Conservation (phyloP, 208 protist species). For the Wallacemonas rigidus region DNA sequence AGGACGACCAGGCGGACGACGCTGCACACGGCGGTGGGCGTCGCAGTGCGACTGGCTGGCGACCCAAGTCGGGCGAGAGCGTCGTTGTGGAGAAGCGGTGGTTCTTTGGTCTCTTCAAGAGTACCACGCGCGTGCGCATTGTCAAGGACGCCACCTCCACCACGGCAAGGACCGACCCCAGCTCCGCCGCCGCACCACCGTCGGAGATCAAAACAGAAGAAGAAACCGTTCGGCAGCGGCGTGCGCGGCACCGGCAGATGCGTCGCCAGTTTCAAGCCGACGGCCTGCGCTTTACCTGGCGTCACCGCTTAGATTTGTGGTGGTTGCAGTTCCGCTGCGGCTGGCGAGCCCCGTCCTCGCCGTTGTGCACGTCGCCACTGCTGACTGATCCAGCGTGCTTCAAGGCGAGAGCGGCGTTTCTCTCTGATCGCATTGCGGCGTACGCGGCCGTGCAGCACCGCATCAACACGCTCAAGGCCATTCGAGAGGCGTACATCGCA, state of each 20-base stretch:
- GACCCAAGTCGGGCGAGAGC: slow-evolving; percentile 1
- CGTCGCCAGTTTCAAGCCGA: slow-evolving; percentile 34
- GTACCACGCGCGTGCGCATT: slow-evolving; percentile 7
- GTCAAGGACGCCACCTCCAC: slow-evolving; percentile 7
- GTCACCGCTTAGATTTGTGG: slow-evolving; percentile 38
- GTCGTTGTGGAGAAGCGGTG: slow-evolving; percentile 30
- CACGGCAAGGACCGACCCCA: too few species aligned
- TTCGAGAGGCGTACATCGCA: slow-evolving; percentile 30
- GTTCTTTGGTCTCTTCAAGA: slow-evolving; percentile 39
- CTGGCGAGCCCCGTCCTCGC: slow-evolving; percentile 26
- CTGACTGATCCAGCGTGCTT: slow-evolving; percentile 55
- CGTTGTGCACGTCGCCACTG: slow-evolving; percentile 50
- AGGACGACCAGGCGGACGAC: slow-evolving; percentile 5
- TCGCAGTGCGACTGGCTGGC: slow-evolving; percentile 10
- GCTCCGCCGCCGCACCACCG: background rate
- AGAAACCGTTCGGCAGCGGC: slow-evolving; percentile 19
- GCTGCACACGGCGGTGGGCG: background rate
- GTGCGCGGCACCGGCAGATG: slow-evolving; percentile 19
- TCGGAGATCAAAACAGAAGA: background rate
- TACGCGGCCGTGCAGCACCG: slow-evolving; percentile 53
- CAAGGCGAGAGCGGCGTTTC: slow-evolving; percentile 50
- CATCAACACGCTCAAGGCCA: slow-evolving; percentile 42
- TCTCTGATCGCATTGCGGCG: slow-evolving; percentile 59
- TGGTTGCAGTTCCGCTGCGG: slow-evolving; percentile 32
- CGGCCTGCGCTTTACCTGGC: slow-evolving; percentile 47